Conservation (phyloP, 495 filamentous ascomycete genomes). For the Talaromyces stipitatus region DNA sequence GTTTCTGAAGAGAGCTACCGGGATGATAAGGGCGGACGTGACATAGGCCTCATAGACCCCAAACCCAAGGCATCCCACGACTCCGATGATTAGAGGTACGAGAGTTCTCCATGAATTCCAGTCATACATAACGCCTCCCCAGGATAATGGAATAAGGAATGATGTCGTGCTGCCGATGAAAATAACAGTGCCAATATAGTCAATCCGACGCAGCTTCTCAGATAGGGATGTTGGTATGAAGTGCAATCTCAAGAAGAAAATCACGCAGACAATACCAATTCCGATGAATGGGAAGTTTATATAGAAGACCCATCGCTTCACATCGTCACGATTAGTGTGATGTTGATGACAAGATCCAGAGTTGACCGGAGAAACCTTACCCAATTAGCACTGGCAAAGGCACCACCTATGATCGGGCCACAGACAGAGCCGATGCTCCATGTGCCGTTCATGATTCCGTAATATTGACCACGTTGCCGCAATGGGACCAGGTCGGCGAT, state of each 20-base stretch:
- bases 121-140: conserved; percentile 38
- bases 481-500: conserved; percentile 55
- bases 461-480: conserved; percentile 15
- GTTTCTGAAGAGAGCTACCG: conserved; percentile 8
- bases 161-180: conserved; percentile 33
- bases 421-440: conserved; percentile 26
- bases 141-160: conserved; percentile 39
- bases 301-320: neutral
- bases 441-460: neutral
- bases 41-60: conserved; percentile 2
- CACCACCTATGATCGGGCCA: conserved; percentile 11
- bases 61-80: conserved; percentile 20
- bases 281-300: neutral
- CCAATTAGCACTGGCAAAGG: too few species aligned
- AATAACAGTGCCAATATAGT: conserved; percentile 40
- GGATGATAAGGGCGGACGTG: conserved; percentile 5
- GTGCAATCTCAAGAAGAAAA: neutral
- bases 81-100: conserved; percentile 38
- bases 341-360: too few species aligned
- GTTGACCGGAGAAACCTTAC: too few species aligned
- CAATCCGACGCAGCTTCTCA: conserved; percentile 26
- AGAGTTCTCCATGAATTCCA: conserved; percentile 38
- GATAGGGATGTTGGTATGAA: neutral
- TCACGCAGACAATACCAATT: neutral
- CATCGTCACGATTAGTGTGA: too few species aligned